Evolutionary conservation across 2,329 filamentous ascomycete species (phyloP), one percentile per base, ranked within the genome.

Genomic region (Zasmidium cellare): DNA sequence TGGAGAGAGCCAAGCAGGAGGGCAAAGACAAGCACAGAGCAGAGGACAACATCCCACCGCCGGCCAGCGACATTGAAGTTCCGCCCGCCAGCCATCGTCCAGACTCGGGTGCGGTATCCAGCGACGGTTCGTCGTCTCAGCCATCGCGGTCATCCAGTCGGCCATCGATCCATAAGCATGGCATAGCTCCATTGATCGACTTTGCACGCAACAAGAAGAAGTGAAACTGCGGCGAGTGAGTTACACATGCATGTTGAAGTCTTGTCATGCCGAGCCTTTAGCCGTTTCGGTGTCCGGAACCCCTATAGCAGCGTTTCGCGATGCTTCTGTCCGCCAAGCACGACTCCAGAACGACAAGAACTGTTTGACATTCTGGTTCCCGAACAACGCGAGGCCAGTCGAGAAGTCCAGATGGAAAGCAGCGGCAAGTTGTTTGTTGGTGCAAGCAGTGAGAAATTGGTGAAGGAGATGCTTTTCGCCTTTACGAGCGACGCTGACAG

Each of bases 1-100:
- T 25, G 14, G 55, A 52, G 20, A 23, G 49, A 35, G 24, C 44
- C 2, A 45, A 44, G 23, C 49, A 52, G 45, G 48, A 45, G n/a
- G 16, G 16, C 35, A n/a, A 6, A n/a, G 35, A 41, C 35, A 41
- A 28, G 11, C 35, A 14, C 35, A 16, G 35, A n/a, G 47, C 38
- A 9, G 49, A 47, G 20, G 45, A 25, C n/a, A 35, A 52, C 18
- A 24, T 25, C 1, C 31, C 35, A 22, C 55, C 49, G 24, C 44
- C 48, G 47, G 41, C 50, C 9, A 16, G 45, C 19, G 20, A 52
- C 9, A 3, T 12, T 5, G 35, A 41, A 2, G 16, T 44, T 16
- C 25, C 31, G 16, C 19, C 50, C 6, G 38, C 23, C 16, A n/a
- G 25, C 3, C 24, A 20, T 41, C 6, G n/a, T 28, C 23, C 14